phyloP scores from a whole-genome alignment of 352 stramenopile genomes.

The Hyaloperonospora arabidopsidis region DNA sequence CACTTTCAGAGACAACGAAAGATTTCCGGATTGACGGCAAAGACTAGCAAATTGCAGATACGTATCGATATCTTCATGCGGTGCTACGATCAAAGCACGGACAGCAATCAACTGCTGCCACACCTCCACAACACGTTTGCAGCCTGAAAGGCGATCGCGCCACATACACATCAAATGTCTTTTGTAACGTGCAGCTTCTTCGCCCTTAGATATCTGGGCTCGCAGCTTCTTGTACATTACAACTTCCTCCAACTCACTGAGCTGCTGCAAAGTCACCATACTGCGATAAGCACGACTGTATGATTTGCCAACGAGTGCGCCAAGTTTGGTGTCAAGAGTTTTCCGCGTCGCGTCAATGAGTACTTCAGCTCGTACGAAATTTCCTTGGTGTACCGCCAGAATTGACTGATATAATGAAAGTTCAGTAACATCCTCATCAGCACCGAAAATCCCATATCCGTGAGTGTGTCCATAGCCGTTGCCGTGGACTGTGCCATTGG shows the following conservation, averaged over 20 bases:
- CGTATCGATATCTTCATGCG: slow-evolving; percentile 85
- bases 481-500: slow-evolving; percentile 18
- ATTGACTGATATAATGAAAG: slow-evolving; percentile 80
- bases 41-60: slow-evolving; percentile 91
- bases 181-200: slow-evolving; percentile 74
- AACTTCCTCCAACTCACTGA: slow-evolving; percentile 98
- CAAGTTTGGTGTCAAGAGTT: slow-evolving; percentile 91
- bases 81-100: slow-evolving; percentile 77
- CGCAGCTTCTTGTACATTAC: slow-evolving; percentile 89
- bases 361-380: slow-evolving; percentile 87
- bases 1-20: slow-evolving; percentile 78
- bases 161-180: slow-evolving; percentile 84
- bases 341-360: slow-evolving; percentile 91
- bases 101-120: slow-evolving; percentile 94
- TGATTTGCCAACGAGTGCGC: slow-evolving; percentile 92
- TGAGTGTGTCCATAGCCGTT: slow-evolving; percentile 27
- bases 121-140: slow-evolving; percentile 87
- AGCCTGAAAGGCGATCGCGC: slow-evolving; percentile 72
- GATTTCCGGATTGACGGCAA: slow-evolving; percentile 82
- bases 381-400: slow-evolving; percentile 88
- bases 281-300: slow-evolving; percentile 95
- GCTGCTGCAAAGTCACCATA: slow-evolving; percentile 94
- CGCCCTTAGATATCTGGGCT: slow-evolving; percentile 51
- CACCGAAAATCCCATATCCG: slow-evolving; percentile 26
- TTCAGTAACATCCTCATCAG: slow-evolving; percentile 37